A percentile compares a stretch with the other conserved stretches of the same genome.
These are phyloP conservation scores for Dryas alaskensis DNA, from an alignment of 306 rosid genomes.

Conservation along the genomic window DNA sequence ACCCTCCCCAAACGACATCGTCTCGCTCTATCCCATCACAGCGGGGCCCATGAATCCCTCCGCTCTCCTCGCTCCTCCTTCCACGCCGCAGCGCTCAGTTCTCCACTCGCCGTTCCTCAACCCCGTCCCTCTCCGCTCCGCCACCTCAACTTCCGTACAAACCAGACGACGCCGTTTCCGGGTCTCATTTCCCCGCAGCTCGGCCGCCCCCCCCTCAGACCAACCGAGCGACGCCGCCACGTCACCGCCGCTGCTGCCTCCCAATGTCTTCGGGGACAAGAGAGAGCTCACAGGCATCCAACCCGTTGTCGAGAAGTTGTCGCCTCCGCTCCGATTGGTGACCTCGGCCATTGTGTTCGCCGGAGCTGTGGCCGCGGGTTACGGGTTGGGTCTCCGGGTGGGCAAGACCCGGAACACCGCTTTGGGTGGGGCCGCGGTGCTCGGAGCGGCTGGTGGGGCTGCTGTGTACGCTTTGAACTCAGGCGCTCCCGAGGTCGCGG, in stretches of 20 bases:
- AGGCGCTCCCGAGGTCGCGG: slow-evolving; percentile 80
- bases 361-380: slow-evolving; percentile 82
- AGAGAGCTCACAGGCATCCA: slow-evolving; percentile 81
- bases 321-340: slow-evolving; percentile 70
- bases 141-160: slow-evolving; percentile 20
- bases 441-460: slow-evolving; percentile 75
- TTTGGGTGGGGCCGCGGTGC: slow-evolving; percentile 76
- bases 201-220: slow-evolving; percentile 35
- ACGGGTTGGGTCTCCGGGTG: slow-evolving; percentile 66
- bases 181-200: slow-evolving; percentile 58
- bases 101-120: slow-evolving; percentile 41
- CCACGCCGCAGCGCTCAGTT: slow-evolving; percentile 33
- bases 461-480: slow-evolving; percentile 70
- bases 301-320: slow-evolving; percentile 53
- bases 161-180: slow-evolving; percentile 59
- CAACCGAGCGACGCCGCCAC: slow-evolving; percentile 30
- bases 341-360: slow-evolving; percentile 71
- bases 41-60: slow-evolving; percentile 65
- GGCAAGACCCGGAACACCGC: slow-evolving; percentile 60
- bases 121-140: slow-evolving; percentile 37
- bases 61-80: slow-evolving; percentile 44
- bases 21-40: neutral
- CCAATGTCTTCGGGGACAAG: slow-evolving; percentile 37
- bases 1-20: slow-evolving; percentile 37
- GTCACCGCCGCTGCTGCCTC: slow-evolving; percentile 24